phyloP scores from a whole-genome alignment of 257 asterid genomes.

The Primulina eburnea region DNA sequence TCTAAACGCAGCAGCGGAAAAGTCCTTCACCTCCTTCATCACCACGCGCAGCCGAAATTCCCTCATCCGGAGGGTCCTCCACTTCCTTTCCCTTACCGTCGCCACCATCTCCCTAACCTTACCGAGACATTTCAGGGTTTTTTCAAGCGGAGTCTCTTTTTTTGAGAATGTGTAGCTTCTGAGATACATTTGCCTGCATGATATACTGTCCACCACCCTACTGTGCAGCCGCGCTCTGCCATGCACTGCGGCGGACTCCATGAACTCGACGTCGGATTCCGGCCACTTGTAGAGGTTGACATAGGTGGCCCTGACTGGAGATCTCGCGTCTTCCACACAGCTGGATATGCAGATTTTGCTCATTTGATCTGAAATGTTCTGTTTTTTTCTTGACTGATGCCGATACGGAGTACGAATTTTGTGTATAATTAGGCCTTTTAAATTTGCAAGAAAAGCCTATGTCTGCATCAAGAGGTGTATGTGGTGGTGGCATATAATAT shows the following conservation, averaged over 20 bases:
- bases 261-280: slow-evolving; percentile 65
- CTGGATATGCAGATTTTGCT: slow-evolving; percentile 53
- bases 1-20: slow-evolving; percentile 41
- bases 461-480: neutral
- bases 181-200: slow-evolving; percentile 63
- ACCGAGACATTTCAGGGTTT: slow-evolving; percentile 51
- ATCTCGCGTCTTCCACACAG: slow-evolving; percentile 44
- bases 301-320: slow-evolving; percentile 62
- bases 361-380: slow-evolving; percentile 15
- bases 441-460: too few relatives aligned
- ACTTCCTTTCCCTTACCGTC: slow-evolving; percentile 25
- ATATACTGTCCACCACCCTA: slow-evolving; percentile 50
- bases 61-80: slow-evolving; percentile 18
- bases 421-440: neutral
- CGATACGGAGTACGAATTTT: neutral
- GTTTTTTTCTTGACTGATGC: neutral
- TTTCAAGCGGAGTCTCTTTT: slow-evolving; percentile 55
- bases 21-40: slow-evolving; percentile 42
- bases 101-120: slow-evolving; percentile 44
- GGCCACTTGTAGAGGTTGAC: slow-evolving; percentile 89
- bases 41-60: slow-evolving; percentile 25
- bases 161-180: slow-evolving; percentile 67
- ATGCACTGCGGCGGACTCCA: slow-evolving; percentile 24
- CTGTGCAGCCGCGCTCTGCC: slow-evolving; percentile 40
- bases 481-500: neutral